Conservation (phyloP, 73 alveolate genomes). For the Breviolum minutum region DNA sequence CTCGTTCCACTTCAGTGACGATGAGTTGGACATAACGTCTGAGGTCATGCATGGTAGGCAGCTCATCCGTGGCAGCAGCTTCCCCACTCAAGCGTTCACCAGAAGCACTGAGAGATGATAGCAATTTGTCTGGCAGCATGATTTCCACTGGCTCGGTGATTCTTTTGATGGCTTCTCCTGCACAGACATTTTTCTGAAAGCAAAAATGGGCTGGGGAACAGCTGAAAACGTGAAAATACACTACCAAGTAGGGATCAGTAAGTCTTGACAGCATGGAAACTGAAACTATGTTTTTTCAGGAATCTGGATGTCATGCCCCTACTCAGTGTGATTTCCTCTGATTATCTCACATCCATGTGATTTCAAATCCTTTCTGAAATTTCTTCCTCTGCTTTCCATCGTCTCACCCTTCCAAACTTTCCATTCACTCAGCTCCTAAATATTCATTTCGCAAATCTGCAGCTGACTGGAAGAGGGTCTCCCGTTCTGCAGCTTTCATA, state of each 20-base stretch:
- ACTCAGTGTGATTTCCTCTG: too few species aligned
- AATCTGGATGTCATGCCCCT: too few species aligned
- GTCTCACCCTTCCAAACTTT: neutral
- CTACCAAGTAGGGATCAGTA: too few species aligned
- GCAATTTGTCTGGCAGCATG: constrained; percentile 88
- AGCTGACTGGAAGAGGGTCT: constrained; percentile 55
- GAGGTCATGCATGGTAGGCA: constrained; percentile 83
- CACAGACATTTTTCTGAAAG: too few species aligned
- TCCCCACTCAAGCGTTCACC: constrained; percentile 73
- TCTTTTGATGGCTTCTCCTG: constrained; percentile 75
- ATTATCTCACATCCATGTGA: too few species aligned
- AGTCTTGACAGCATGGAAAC: too few species aligned
- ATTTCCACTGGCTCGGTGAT: constrained; percentile 83
- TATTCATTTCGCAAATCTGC: constrained; percentile 57
- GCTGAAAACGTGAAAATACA: neutral
- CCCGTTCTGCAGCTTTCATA: constrained; percentile 60
- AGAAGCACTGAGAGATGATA: constrained; percentile 68
- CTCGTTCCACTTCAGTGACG: constrained; percentile 63
- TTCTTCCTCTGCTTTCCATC: neutral
- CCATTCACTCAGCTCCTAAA: constrained; percentile 11
- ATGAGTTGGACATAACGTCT: constrained; percentile 82
- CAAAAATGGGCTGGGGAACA: neutral
- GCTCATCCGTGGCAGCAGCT: constrained; percentile 56
- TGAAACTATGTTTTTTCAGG: too few species aligned
- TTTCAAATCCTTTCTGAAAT: neutral